These are phyloP conservation scores for Extremus antarcticus DNA, from an alignment of 495 filamentous ascomycete genomes.

Conservation along the genomic window DNA sequence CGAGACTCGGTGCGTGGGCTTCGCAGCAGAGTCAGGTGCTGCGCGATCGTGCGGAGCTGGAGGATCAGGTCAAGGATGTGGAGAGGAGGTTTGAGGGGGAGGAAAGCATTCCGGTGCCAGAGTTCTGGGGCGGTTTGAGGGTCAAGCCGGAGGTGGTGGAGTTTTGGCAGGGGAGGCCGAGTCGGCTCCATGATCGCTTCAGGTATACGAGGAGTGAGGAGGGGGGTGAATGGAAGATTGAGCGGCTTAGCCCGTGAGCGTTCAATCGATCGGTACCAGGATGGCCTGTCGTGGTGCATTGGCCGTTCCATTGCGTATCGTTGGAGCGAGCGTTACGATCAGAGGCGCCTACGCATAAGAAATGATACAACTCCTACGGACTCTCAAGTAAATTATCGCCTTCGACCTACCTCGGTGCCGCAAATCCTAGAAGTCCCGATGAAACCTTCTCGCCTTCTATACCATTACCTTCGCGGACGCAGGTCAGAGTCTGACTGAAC, in stretches of 20 bases:
- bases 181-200: constrained; percentile 87
- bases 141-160: constrained; percentile 77
- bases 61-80: constrained; percentile 56
- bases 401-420: too few species aligned
- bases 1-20: constrained; percentile 85
- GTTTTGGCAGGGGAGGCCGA: constrained; percentile 90
- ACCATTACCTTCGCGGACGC: neutral
- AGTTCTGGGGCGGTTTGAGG: constrained; percentile 84
- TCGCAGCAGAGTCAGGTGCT: constrained; percentile 74
- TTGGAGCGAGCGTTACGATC: too few species aligned
- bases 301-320: neutral
- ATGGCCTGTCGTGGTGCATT: neutral
- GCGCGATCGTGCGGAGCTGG: constrained; percentile 50
- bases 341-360: too few species aligned
- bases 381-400: too few species aligned
- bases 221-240: constrained; percentile 41
- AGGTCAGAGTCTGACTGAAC: neutral
- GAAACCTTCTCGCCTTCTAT: too few species aligned
- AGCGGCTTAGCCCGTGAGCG: constrained; percentile 55
- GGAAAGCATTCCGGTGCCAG: constrained; percentile 76
- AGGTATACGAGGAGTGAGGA: constrained; percentile 54
- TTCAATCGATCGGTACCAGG: neutral
- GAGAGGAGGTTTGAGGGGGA: constrained; percentile 59
- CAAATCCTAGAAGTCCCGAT: too few species aligned
- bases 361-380: too few species aligned